phyloP scores from a whole-genome alignment of 73 alveolate genomes.

The Symbiodinium natans region DNA sequence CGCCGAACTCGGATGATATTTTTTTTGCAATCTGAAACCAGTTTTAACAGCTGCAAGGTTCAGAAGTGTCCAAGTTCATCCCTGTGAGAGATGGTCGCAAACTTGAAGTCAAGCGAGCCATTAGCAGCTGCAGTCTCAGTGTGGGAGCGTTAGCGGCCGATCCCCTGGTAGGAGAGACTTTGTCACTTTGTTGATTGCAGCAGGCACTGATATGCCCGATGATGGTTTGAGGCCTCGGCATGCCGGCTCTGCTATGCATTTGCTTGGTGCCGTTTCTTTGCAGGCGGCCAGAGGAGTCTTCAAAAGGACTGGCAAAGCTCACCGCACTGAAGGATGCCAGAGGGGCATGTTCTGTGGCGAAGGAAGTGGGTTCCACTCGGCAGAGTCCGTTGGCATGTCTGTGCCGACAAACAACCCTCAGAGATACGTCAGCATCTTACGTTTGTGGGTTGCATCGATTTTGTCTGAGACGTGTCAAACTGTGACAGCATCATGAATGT shows the following conservation, averaged over 20 bases:
- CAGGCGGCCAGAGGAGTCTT: conserved; percentile 12
- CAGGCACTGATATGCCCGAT: conserved; percentile 77
- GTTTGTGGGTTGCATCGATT: neutral
- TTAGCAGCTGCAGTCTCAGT: conserved; percentile 44
- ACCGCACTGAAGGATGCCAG: too few relatives aligned
- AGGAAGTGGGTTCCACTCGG: neutral
- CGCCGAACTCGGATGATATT: neutral
- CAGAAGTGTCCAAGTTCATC: conserved; percentile 43
- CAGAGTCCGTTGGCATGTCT: neutral
- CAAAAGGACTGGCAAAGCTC: neutral
- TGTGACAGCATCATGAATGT: too few relatives aligned
- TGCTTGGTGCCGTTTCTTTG: too few relatives aligned
- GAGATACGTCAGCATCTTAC: neutral
- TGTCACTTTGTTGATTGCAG: neutral
- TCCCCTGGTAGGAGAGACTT: neutral
- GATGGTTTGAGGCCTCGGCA: conserved; percentile 39
- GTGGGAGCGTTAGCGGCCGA: neutral
- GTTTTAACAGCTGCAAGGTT: neutral
- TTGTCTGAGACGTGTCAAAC: neutral
- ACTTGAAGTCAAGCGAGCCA: conserved; percentile 90
- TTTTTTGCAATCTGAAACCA: neutral
- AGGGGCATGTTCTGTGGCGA: neutral
- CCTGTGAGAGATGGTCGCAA: conserved; percentile 39
- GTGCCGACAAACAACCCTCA: neutral
- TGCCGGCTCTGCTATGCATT: too few relatives aligned